These are phyloP conservation scores for Hypholoma sublateritium DNA, from an alignment of 768 basidiomycete species.

Conservation along the genomic window DNA sequence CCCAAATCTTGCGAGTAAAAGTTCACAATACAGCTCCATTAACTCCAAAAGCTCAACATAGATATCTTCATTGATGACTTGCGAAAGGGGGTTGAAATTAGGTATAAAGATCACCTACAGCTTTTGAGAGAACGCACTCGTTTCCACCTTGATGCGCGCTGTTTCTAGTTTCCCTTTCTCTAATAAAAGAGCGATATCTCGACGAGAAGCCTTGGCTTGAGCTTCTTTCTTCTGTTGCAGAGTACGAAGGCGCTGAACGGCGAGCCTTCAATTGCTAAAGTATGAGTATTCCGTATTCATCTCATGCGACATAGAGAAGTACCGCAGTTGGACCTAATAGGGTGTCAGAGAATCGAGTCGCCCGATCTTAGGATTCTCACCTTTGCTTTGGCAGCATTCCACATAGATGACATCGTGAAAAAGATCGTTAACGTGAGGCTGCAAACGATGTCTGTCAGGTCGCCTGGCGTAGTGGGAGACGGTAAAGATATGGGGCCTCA, in stretches of 20 bases:
- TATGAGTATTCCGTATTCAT: neutral
- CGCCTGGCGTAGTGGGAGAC: no score
- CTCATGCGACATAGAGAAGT: constrained; percentile 6
- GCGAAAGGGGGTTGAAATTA: constrained; percentile 1
- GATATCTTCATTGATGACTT: constrained; percentile 84
- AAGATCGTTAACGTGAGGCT: neutral
- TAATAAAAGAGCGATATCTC: constrained; percentile 79
- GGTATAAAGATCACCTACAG: neutral
- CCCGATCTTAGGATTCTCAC: constrained; percentile 16
- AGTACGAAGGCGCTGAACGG: constrained; percentile 82
- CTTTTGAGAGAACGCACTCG: constrained; percentile 46
- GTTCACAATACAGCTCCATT: constrained; percentile 91
- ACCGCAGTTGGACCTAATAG: constrained; percentile 46
- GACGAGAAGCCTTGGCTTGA: constrained; percentile 63
- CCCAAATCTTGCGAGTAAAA: constrained; percentile 90
- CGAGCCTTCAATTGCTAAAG: constrained; percentile 49
- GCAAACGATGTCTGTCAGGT: no score
- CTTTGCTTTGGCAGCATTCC: constrained; percentile 33
- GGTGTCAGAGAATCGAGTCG: neutral
- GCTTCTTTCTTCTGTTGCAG: constrained; percentile 93
- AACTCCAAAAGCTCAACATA: constrained; percentile 88
- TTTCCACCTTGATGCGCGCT: constrained; percentile 83
- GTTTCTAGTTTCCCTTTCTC: constrained; percentile 84
- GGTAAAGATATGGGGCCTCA: no score
- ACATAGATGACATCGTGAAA: constrained; percentile 18